These are phyloP conservation scores for Candida dendrica DNA, from an alignment of 805 yeast species.

Conservation along the genomic window DNA sequence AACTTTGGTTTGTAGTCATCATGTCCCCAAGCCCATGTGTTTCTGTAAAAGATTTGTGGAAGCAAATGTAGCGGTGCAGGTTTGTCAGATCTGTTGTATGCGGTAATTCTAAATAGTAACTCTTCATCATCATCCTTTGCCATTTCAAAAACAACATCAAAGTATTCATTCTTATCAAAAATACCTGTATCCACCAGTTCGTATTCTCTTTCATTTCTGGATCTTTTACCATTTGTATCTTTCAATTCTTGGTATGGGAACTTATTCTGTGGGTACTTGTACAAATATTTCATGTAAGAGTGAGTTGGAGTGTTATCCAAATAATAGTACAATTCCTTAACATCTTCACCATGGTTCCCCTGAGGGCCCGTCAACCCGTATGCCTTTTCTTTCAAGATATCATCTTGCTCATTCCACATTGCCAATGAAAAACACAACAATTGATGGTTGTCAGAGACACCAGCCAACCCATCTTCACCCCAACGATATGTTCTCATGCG, in stretches of 20 bases:
- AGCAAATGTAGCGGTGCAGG: slow-evolving; percentile 84
- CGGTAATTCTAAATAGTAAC: slow-evolving; percentile 75
- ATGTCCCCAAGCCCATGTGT: slow-evolving; percentile 91
- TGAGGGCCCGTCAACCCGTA: slow-evolving; percentile 89
- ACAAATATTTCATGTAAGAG: slow-evolving; percentile 83
- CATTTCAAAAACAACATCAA: slow-evolving; percentile 84
- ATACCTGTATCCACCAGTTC: slow-evolving; percentile 79
- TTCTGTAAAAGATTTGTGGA: slow-evolving; percentile 80
- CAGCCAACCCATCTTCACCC: slow-evolving; percentile 96
- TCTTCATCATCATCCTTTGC: slow-evolving; percentile 83
- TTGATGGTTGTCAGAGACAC: slow-evolving; percentile 81
- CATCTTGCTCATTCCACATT: slow-evolving; percentile 87
- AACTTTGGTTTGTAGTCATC: slow-evolving; percentile 43
- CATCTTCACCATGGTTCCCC: slow-evolving; percentile 96
- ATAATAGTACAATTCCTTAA: slow-evolving; percentile 77
- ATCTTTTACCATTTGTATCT: slow-evolving; percentile 56
- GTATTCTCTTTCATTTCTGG: slow-evolving; percentile 65
- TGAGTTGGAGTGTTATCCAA: slow-evolving; percentile 91
- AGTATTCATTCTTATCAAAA: slow-evolving; percentile 58
- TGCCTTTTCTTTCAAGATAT: slow-evolving; percentile 73
- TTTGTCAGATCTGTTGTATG: slow-evolving; percentile 73
- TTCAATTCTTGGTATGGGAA: slow-evolving; percentile 77
- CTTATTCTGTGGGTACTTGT: slow-evolving; percentile 84
- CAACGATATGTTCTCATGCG: slow-evolving; percentile 77
- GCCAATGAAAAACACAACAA: slow-evolving; percentile 71